Conservation (phyloP, 2,329 filamentous ascomycete species). For the Colletotrichum sp. region DNA sequence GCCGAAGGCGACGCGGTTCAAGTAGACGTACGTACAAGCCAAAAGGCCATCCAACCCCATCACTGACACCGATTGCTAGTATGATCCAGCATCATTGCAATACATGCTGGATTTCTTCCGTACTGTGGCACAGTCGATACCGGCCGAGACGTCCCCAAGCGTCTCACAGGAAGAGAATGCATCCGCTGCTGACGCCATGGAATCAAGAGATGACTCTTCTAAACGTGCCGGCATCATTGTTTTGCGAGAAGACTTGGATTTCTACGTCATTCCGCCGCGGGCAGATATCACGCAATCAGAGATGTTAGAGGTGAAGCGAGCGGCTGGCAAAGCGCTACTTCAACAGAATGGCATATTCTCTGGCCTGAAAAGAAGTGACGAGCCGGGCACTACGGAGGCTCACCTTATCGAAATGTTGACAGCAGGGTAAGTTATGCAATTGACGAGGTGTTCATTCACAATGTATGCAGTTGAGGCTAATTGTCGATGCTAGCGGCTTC, state of each 20-base stretch:
- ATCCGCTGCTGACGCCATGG: slow-evolving; percentile 74
- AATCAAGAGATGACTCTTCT: slow-evolving; percentile 73
- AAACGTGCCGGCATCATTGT: slow-evolving; percentile 98
- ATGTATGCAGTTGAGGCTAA: neutral
- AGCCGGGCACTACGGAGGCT: slow-evolving; percentile 94
- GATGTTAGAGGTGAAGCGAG: slow-evolving; percentile 96
- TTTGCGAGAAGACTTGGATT: slow-evolving; percentile 92
- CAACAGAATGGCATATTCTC: slow-evolving; percentile 96
- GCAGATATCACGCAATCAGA: slow-evolving; percentile 83
- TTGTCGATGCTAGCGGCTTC: slow-evolving; percentile 72
- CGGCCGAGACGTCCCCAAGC: slow-evolving; percentile 71
- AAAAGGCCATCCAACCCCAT: neutral
- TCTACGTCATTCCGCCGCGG: slow-evolving; percentile 91
- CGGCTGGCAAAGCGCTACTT: slow-evolving; percentile 84
- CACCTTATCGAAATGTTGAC: slow-evolving; percentile 99
- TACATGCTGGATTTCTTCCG: slow-evolving; percentile 99
- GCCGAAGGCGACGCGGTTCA: slow-evolving; percentile 93
- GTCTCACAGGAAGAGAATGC: slow-evolving; percentile 66
- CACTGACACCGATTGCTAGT: slow-evolving; percentile 61
- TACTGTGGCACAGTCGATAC: slow-evolving; percentile 94
- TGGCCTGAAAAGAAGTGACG: slow-evolving; percentile 91
- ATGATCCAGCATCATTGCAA: slow-evolving; percentile 93
- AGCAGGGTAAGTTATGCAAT: slow-evolving; percentile 75
- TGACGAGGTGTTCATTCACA: neutral
- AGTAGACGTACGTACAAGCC: slow-evolving; percentile 80